Percentiles rank a stretch among this genome's conserved stretches.
These are phyloP conservation scores for Prunus yedoensis DNA, from an alignment of 331 rosid genomes.

Conservation along the genomic window DNA sequence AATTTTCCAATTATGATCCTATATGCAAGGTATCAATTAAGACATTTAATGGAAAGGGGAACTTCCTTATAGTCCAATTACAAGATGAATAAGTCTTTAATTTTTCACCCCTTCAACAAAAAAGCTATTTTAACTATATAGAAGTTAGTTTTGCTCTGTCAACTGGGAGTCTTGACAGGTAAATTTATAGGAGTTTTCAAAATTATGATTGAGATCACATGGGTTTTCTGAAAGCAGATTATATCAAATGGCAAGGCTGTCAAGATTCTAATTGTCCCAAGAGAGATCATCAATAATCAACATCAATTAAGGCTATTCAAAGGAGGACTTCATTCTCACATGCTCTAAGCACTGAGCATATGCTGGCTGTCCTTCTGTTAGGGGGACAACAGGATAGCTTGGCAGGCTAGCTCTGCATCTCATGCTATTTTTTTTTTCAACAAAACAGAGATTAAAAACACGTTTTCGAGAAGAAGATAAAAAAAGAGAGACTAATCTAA, in stretches of 20 bases:
- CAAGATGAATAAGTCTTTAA: background rate
- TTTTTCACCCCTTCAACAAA: background rate
- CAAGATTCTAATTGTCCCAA: conserved; percentile 20
- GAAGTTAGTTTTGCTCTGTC: background rate
- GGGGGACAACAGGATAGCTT: conserved; percentile 12
- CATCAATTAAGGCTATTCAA: background rate
- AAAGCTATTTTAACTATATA: background rate
- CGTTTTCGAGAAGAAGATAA: background rate
- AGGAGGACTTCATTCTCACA: background rate
- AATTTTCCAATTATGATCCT: background rate
- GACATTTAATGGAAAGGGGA: background rate
- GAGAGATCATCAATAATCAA: background rate
- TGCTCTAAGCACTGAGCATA: background rate
- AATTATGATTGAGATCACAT: background rate
- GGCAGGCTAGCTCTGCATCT: background rate
- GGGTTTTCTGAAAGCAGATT: background rate
- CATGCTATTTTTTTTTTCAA: background rate
- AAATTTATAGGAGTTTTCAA: background rate
- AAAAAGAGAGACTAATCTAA: background rate
- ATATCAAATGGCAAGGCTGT: conserved; percentile 2
- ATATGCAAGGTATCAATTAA: background rate
- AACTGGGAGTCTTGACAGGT: background rate
- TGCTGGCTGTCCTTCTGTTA: conserved; percentile 15
- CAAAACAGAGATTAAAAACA: background rate
- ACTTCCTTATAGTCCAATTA: background rate